Evolutionary conservation across 2,329 filamentous ascomycete genomes (phyloP), one percentile per base, ranked within the genome.

Genomic region (Hyphodiscus sp.): DNA sequence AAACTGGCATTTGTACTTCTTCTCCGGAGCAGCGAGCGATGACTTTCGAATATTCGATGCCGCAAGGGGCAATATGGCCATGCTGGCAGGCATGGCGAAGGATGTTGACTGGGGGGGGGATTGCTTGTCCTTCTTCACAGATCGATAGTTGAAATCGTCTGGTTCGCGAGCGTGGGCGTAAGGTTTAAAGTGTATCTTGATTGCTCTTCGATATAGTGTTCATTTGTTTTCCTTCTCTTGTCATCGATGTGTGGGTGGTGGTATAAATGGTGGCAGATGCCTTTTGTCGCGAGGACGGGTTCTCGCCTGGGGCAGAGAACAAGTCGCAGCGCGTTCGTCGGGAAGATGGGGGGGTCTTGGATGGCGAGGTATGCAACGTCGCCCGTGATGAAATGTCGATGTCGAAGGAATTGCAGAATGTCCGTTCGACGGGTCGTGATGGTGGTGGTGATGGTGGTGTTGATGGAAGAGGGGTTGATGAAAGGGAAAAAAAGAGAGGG

Each of bases 1-100:
- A 74, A 96, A 97, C 78, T 96, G 91, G 77, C 94, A 99, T 73
- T 97, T 96, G 83, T 99, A 99, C 75, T 96, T 96, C 79, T 95
- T 92, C 78, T 97, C 94, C 53, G 91, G 90, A 65, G 83, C 33
- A 38, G 33, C 86, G 65, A 85, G 75, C 58, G 86, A 78, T 62
- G 86, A 74, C 75, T 95, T 95, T 73, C 88, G 84, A 67, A 86
- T 80, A 65, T 82, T 81, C 68, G 89, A 82, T 68, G 82, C 76
- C 68, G 82, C 79, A 65, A 82, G 73, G 68, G 86, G 76, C 65
- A 83, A 74, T 65, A 84, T 83, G 73, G 58, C 64, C 56, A 67
- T 63, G 58, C 61, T 64, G 75, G 81, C 83, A 69, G 86, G 84
- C 85, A 89, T 89, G 73, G 68, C 61, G 54, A 48, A 29, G 53